Conservation (phyloP, 306 rosid species). For the Macrotyloma uniflorum region DNA sequence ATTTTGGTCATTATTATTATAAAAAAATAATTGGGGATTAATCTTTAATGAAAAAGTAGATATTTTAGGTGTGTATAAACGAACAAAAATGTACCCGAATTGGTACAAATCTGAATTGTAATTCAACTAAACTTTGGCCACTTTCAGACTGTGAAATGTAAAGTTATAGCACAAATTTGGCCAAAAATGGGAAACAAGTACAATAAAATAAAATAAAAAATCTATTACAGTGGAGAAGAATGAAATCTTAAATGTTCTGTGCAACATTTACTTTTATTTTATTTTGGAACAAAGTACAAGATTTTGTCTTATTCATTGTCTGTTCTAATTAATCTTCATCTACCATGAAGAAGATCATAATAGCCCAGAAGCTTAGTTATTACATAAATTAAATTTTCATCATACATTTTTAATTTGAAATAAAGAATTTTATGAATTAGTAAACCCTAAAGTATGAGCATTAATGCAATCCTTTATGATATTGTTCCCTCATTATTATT, state of each 20-base stretch:
- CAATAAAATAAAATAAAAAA: no score
- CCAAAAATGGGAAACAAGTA: no score
- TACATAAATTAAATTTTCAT: not conserved
- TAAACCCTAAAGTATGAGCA: no score
- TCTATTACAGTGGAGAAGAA: no score
- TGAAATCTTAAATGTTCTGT: not conserved
- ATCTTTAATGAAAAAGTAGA: not conserved
- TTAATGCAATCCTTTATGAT: no score
- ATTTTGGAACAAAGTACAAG: not conserved
- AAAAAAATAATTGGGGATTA: not conserved
- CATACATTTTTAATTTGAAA: no score
- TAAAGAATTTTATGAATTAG: no score
- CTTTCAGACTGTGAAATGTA: not conserved
- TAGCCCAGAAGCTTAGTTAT: not conserved
- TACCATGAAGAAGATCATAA: not conserved
- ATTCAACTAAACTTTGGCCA: not conserved
- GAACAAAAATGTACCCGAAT: not conserved
- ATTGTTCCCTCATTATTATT: not conserved
- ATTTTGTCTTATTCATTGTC: not conserved
- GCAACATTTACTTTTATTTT: not conserved
- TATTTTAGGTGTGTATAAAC: not conserved
- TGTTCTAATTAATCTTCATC: conserved; percentile 1
- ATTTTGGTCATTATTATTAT: not conserved
- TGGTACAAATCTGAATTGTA: not conserved
- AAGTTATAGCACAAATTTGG: not conserved